phyloP scores from a whole-genome alignment of 2,329 filamentous ascomycete genomes.

The Claviceps humidiphila region DNA sequence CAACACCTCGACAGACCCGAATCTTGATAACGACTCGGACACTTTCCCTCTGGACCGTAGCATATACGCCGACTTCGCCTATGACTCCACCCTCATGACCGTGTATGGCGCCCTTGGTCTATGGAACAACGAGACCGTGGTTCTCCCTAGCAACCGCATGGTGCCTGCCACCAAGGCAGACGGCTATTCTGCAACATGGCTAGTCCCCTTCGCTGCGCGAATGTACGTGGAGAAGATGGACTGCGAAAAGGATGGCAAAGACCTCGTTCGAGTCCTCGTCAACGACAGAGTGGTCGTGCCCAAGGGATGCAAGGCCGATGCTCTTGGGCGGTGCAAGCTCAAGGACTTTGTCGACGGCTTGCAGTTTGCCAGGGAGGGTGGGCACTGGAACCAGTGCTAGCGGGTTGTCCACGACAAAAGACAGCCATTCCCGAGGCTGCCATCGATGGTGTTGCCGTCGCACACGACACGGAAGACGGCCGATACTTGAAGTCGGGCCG shows the following conservation, averaged over 20 bases:
- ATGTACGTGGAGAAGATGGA: slow-evolving; percentile 81
- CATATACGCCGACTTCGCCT: slow-evolving; percentile 81
- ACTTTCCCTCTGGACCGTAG: slow-evolving; percentile 60
- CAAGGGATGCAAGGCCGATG: slow-evolving; percentile 56
- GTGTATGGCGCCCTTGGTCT: slow-evolving; percentile 67
- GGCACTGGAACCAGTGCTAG: slow-evolving; percentile 56
- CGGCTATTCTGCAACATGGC: slow-evolving; percentile 65
- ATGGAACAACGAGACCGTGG: slow-evolving; percentile 48
- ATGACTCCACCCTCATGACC: slow-evolving; percentile 76
- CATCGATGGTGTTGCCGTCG: too few relatives aligned
- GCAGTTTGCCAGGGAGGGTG: slow-evolving; percentile 58
- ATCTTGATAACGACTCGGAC: slow-evolving; percentile 50
- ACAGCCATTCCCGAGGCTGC: too few relatives aligned
- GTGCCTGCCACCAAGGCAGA: slow-evolving; percentile 38
- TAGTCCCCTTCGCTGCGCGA: slow-evolving; percentile 67
- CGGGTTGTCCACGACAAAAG: too few relatives aligned
- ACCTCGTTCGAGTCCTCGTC: slow-evolving; percentile 65
- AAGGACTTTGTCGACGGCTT: slow-evolving; percentile 61
- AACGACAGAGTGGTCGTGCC: slow-evolving; percentile 73
- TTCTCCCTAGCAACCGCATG: slow-evolving; percentile 37
- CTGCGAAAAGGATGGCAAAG: slow-evolving; percentile 44
- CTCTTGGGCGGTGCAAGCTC: slow-evolving; percentile 56
- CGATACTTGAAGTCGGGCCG: too few relatives aligned
- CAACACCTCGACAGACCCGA: slow-evolving; percentile 62
- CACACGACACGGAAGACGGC: too few relatives aligned